A percentile compares a stretch with the other conserved stretches of the same genome.
These are phyloP conservation scores for Aspergillus udagawae DNA, from an alignment of 2,329 filamentous ascomycete species.

Conservation along the genomic window DNA sequence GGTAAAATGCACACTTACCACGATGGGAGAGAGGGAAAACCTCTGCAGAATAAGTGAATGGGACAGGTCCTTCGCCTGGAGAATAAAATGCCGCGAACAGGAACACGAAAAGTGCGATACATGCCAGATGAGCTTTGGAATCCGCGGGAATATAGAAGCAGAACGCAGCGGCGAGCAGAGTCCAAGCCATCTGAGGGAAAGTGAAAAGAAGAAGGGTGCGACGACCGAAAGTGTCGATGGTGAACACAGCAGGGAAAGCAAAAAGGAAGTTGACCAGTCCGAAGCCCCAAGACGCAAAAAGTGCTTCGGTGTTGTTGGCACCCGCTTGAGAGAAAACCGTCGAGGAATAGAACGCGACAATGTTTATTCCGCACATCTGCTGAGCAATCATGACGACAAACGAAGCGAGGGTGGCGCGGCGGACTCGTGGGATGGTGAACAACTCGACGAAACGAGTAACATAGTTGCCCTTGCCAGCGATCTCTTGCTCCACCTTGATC, in stretches of 20 bases:
- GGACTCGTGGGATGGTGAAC: slow-evolving; percentile 47
- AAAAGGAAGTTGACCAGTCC: slow-evolving; percentile 63
- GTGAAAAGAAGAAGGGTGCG: slow-evolving; percentile 61
- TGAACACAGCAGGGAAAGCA: slow-evolving; percentile 61
- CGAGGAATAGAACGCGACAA: slow-evolving; percentile 72
- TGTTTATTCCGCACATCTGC: slow-evolving; percentile 69
- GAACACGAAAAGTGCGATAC: slow-evolving; percentile 61
- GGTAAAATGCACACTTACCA: slow-evolving; percentile 26
- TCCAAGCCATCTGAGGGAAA: slow-evolving; percentile 66
- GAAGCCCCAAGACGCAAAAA: slow-evolving; percentile 62
- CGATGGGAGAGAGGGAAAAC: slow-evolving; percentile 54
- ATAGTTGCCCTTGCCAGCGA: slow-evolving; percentile 51
- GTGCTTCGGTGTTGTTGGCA: slow-evolving; percentile 51
- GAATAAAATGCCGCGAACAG: slow-evolving; percentile 64
- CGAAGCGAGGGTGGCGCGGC: slow-evolving; percentile 67
- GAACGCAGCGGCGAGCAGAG: slow-evolving; percentile 60
- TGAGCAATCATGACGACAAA: slow-evolving; percentile 77
- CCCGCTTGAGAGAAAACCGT: slow-evolving; percentile 55
- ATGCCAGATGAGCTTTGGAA: slow-evolving; percentile 45
- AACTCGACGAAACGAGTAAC: slow-evolving; percentile 55
- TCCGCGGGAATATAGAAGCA: slow-evolving; percentile 50
- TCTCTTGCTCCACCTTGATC: slow-evolving; percentile 44
- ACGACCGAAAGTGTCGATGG: slow-evolving; percentile 65
- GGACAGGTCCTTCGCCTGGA: slow-evolving; percentile 57
- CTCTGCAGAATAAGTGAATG: slow-evolving; percentile 53